Conservation (phyloP, 108 stramenopile genomes). For the Pseudonitzschia pungens region DNA sequence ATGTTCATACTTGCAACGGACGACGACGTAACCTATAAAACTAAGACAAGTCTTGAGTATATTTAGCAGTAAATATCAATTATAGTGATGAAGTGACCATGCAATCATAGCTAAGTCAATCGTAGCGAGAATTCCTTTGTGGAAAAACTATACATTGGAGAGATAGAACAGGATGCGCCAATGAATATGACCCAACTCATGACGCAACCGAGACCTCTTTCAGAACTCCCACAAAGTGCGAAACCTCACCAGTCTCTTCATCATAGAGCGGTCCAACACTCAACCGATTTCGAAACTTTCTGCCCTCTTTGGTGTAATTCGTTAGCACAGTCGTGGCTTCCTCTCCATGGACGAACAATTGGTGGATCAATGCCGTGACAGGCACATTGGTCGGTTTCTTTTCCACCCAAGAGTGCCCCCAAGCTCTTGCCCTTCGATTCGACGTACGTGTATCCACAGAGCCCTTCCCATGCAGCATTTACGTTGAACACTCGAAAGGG, state of each 20-base stretch:
- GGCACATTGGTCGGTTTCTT: slow-evolving; percentile 55
- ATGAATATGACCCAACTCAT: too few relatives aligned
- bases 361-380: slow-evolving; percentile 54
- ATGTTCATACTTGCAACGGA: too few relatives aligned
- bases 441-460: slow-evolving; percentile 64
- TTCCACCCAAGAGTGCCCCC: slow-evolving; percentile 56
- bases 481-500: slow-evolving; percentile 74
- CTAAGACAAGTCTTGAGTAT: too few relatives aligned
- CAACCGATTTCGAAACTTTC: slow-evolving; percentile 64
- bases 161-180: too few relatives aligned
- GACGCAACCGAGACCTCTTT: slow-evolving; percentile 48
- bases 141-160: too few relatives aligned
- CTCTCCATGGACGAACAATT: slow-evolving; percentile 51
- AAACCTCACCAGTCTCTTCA: slow-evolving; percentile 46
- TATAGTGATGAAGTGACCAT: too few relatives aligned
- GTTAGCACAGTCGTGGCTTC: slow-evolving; percentile 67
- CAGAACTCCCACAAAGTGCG: slow-evolving; percentile 76
- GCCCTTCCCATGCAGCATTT: slow-evolving; percentile 67
- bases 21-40: too few relatives aligned
- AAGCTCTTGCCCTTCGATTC: slow-evolving; percentile 64
- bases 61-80: too few relatives aligned
- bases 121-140: too few relatives aligned
- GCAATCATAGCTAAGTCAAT: too few relatives aligned
- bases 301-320: slow-evolving; percentile 71
- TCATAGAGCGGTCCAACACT: slow-evolving; percentile 63